Evolutionary conservation across 2,329 filamentous ascomycete species (phyloP).

Genomic region (Aspergillus ochraceoroseus): DNA sequence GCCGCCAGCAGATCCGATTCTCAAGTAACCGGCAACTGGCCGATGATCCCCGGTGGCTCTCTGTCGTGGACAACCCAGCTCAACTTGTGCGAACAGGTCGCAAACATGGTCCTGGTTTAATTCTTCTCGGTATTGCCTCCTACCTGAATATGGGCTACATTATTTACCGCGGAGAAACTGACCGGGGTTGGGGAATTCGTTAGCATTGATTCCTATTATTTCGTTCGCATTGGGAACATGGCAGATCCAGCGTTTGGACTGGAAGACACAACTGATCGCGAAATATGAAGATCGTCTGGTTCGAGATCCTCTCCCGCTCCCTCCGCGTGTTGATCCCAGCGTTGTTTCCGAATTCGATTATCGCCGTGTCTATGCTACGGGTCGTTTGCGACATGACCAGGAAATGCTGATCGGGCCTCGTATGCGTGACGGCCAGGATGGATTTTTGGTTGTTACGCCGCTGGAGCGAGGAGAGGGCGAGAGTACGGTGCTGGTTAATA

Average conservation of each 20-base stretch:
- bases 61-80: slow-evolving; percentile 80
- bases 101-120: slow-evolving; percentile 72
- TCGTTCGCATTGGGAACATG: slow-evolving; percentile 87
- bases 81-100: slow-evolving; percentile 69
- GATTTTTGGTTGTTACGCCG: slow-evolving; percentile 87
- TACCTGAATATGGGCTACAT: not conserved
- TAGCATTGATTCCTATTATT: slow-evolving; percentile 79
- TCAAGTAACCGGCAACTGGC: slow-evolving; percentile 46
- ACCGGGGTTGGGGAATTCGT: not conserved
- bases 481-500: slow-evolving; percentile 75
- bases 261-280: slow-evolving; percentile 90
- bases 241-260: slow-evolving; percentile 88
- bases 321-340: slow-evolving; percentile 73
- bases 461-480: slow-evolving; percentile 61
- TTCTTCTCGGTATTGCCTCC: slow-evolving; percentile 61
- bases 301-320: slow-evolving; percentile 77
- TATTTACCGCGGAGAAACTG: not conserved
- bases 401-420: slow-evolving; percentile 96
- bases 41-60: slow-evolving; percentile 75
- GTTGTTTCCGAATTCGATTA: slow-evolving; percentile 89
- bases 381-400: slow-evolving; percentile 74
- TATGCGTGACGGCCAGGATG: slow-evolving; percentile 81
- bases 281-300: slow-evolving; percentile 88
- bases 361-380: slow-evolving; percentile 70
- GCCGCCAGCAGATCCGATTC: slow-evolving; percentile 38